These are phyloP conservation scores for Chaetomiaceae sp. DNA, from an alignment of 2,329 filamentous ascomycete genomes.

Conservation along the genomic window DNA sequence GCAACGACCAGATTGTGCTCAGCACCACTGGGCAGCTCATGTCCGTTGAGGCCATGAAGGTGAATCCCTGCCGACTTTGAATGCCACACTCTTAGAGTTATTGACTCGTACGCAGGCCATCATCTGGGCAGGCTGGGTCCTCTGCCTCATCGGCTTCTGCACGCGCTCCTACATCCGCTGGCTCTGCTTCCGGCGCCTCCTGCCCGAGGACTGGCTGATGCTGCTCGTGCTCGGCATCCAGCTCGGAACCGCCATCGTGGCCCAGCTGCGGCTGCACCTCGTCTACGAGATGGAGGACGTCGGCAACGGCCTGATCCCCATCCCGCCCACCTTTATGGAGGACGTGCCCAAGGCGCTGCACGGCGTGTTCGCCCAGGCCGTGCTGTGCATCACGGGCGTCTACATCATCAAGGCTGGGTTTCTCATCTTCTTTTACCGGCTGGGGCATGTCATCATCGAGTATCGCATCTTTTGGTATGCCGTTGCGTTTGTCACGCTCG, in stretches of 20 bases:
- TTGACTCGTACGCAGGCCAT: too few relatives aligned
- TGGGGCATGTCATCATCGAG: slow-evolving; percentile 7
- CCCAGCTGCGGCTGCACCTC: slow-evolving; percentile 1
- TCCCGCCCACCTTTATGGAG: neutral
- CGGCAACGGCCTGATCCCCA: neutral
- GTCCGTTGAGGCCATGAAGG: slow-evolving; percentile 3
- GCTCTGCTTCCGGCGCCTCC: slow-evolving; percentile 20
- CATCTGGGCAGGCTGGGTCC: slow-evolving; percentile 8
- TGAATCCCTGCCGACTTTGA: too few relatives aligned
- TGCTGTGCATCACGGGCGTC: slow-evolving; percentile 13
- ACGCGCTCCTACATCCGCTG: slow-evolving; percentile 15
- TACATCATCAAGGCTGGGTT: slow-evolving; percentile 19
- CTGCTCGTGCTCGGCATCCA: slow-evolving; percentile 13
- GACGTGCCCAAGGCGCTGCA: neutral
- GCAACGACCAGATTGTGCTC: too few relatives aligned
- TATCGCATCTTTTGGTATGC: slow-evolving; percentile 21
- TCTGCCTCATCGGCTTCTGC: slow-evolving; percentile 5
- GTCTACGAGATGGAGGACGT: slow-evolving; percentile 4
- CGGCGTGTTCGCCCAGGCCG: neutral
- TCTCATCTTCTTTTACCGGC: slow-evolving; percentile 19
- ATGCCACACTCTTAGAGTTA: too few relatives aligned
- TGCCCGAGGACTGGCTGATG: slow-evolving; percentile 24
- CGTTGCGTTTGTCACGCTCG: slow-evolving; percentile 8
- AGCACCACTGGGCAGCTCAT: neutral
- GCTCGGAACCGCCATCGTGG: neutral